Evolutionary conservation across 2,329 filamentous ascomycete genomes (phyloP).

Genomic region (Pyrenochaeta sp.): DNA sequence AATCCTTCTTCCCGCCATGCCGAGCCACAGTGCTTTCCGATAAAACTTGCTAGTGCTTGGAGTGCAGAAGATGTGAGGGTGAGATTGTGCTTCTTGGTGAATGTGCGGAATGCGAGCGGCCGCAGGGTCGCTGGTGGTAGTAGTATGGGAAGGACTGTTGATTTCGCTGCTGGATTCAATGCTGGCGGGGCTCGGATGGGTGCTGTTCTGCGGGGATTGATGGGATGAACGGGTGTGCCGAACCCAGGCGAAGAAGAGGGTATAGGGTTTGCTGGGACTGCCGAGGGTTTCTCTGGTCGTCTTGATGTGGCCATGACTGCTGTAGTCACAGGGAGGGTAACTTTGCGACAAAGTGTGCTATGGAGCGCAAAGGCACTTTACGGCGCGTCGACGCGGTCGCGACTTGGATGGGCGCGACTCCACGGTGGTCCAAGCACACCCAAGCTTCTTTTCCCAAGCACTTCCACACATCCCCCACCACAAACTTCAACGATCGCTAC

Average conservation of each 20-base stretch:
- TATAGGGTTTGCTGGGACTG: conserved; percentile 64
- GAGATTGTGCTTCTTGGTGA: conserved; percentile 96
- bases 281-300: conserved; percentile 42
- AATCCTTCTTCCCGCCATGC: conserved; percentile 96
- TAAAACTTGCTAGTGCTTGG: conserved; percentile 84
- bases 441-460: conserved; percentile 11
- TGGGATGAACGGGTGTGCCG: conserved; percentile 82
- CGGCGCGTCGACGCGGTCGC: conserved; percentile 38
- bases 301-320: conserved; percentile 38
- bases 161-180: conserved; percentile 61
- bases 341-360: background rate
- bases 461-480: background rate
- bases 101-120: conserved; percentile 91
- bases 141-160: conserved; percentile 83
- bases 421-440: conserved; percentile 14
- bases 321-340: background rate
- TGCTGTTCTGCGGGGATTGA: conserved; percentile 63
- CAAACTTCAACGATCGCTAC: conserved; percentile 1
- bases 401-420: conserved; percentile 19
- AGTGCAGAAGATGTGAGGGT: conserved; percentile 89
- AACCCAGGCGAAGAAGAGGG: conserved; percentile 92
- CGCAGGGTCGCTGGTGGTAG: conserved; percentile 86
- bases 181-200: conserved; percentile 55
- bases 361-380: conserved; percentile 19
- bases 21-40: conserved; percentile 92